Percentiles rank a stretch among this genome's conserved stretches.
These are phyloP conservation scores for Lactarius psammicola DNA, from an alignment of 768 basidiomycete species.

Conservation along the genomic window DNA sequence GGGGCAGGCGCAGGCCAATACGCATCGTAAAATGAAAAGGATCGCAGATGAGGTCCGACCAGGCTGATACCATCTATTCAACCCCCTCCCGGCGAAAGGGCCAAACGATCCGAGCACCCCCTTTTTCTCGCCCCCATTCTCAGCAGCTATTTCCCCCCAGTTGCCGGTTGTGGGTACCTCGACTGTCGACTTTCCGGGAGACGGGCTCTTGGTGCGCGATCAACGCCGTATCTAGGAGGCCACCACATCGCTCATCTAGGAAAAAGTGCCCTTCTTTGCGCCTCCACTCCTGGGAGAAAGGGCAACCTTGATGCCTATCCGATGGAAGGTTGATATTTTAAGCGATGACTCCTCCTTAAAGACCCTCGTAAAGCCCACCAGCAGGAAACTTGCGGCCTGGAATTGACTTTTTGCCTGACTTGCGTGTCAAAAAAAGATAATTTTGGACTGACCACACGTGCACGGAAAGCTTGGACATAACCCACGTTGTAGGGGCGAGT, in stretches of 20 bases:
- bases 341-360: not conserved
- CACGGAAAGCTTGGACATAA: not conserved
- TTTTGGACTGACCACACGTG: too few species aligned
- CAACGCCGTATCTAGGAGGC: not conserved
- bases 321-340: not conserved
- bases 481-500: constrained; percentile 14
- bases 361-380: not conserved
- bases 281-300: not conserved
- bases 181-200: not conserved
- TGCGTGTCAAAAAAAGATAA: too few species aligned
- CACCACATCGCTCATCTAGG: not conserved
- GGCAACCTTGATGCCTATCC: not conserved
- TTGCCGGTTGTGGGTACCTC: not conserved
- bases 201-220: not conserved
- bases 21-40: not conserved
- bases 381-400: too few species aligned
- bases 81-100: not conserved
- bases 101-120: not conserved
- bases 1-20: not conserved
- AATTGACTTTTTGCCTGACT: too few species aligned
- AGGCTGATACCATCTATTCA: not conserved
- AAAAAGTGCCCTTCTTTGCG: not conserved
- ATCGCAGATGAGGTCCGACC: not conserved
- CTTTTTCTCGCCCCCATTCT: not conserved
- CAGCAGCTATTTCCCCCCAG: not conserved